Evolutionary conservation across 1,284 basidiomycete species (phyloP).

Genomic region (Hymenochaete sp.): DNA sequence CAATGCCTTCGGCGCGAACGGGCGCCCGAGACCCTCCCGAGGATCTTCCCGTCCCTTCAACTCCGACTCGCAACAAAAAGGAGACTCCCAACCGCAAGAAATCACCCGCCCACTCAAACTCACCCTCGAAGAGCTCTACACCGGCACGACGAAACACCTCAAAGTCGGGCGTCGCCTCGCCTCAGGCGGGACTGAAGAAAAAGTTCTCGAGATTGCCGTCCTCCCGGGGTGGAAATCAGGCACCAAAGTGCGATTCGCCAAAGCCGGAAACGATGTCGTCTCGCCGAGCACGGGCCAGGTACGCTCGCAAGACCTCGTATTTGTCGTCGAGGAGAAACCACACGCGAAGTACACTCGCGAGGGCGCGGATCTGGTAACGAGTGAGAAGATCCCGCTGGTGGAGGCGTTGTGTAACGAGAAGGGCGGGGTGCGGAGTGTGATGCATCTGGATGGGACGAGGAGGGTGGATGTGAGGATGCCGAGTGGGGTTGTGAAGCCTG

Average conservation of each 20-base stretch:
- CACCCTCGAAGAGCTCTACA: slow-evolving; percentile 86
- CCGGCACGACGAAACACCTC: slow-evolving; percentile 81
- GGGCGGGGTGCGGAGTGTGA: slow-evolving; percentile 45
- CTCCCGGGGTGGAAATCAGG: slow-evolving; percentile 84
- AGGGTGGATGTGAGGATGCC: slow-evolving; percentile 65
- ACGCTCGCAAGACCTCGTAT: slow-evolving; percentile 82
- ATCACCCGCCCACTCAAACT: slow-evolving; percentile 81
- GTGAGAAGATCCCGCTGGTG: slow-evolving; percentile 63
- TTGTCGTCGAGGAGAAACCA: slow-evolving; percentile 87
- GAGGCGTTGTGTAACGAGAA: slow-evolving; percentile 67
- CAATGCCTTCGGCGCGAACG: slow-evolving; percentile 24
- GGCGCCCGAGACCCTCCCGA: too few species aligned
- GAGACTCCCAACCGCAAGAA: slow-evolving; percentile 46
- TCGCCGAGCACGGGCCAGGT: slow-evolving; percentile 53
- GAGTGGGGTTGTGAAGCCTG: slow-evolving; percentile 68
- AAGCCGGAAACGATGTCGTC: slow-evolving; percentile 79
- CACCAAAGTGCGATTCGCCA: slow-evolving; percentile 85
- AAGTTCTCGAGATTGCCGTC: slow-evolving; percentile 84
- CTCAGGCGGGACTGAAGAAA: slow-evolving; percentile 76
- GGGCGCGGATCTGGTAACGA: slow-evolving; percentile 67
- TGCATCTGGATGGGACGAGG: slow-evolving; percentile 73
- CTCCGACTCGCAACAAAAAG: slow-evolving; percentile 25
- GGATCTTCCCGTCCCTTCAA: slow-evolving; percentile 17
- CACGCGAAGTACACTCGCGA: slow-evolving; percentile 70
- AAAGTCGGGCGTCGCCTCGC: slow-evolving; percentile 76